A percentile compares a stretch with the other conserved stretches of the same genome.
phyloP scores from a whole-genome alignment of 1,139 yeast species.

The Sugiyamaella castrensis region DNA sequence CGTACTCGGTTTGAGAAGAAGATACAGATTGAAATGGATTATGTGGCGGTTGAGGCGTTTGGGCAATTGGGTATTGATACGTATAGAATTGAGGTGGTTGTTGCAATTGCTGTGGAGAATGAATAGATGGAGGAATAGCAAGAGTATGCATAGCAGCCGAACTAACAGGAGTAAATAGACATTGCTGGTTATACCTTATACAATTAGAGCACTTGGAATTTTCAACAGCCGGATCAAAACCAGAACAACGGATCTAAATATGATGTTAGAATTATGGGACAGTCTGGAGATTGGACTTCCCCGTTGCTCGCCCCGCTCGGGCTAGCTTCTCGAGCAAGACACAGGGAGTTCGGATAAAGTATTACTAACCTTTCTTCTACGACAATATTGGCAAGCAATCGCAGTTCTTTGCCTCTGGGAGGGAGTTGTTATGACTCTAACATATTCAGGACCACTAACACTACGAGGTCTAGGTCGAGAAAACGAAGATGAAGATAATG shows the following conservation, averaged over 20 bases:
- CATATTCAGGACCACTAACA: not conserved
- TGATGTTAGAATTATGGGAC: not conserved
- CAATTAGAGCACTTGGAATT: slow-evolving; percentile 36
- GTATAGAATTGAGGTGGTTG: not conserved
- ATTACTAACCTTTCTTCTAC: slow-evolving; percentile 30
- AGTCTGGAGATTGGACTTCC: not conserved
- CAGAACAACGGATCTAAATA: slow-evolving; percentile 36
- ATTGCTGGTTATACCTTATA: slow-evolving; percentile 35
- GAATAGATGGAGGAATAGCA: slow-evolving; percentile 9
- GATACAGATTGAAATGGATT: too few relatives aligned
- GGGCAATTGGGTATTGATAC: slow-evolving; percentile 1
- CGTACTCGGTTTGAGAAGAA: too few relatives aligned
- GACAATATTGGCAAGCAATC: slow-evolving; percentile 36
- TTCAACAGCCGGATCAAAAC: slow-evolving; percentile 30
- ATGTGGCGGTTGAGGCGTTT: slow-evolving; percentile 17
- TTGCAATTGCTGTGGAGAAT: not conserved
- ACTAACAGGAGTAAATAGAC: slow-evolving; percentile 38
- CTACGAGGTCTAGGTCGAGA: not conserved
- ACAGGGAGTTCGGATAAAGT: not conserved
- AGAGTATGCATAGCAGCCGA: slow-evolving; percentile 23
- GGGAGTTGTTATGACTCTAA: slow-evolving; percentile 1
- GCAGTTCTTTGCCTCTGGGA: slow-evolving; percentile 29
- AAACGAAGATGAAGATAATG: not conserved
- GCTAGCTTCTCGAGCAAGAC: not conserved
- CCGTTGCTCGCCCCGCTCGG: too few relatives aligned